phyloP scores from a whole-genome alignment of 257 asterid species.

The Solanum corneliomulleri region DNA sequence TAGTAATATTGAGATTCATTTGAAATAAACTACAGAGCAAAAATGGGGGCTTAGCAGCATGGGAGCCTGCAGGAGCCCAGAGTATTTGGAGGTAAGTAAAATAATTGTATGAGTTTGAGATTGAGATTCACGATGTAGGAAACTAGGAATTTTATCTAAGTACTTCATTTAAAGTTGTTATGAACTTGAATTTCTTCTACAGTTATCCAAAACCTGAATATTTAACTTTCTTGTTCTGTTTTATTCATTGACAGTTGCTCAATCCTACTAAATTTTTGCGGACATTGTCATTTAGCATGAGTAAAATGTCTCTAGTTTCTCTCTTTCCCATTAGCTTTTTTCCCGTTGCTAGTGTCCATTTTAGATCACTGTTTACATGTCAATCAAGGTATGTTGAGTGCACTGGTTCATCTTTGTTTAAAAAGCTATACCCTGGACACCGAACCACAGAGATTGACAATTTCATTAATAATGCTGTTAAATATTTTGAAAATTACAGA shows the following conservation, averaged over 20 bases:
- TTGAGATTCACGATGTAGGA: neutral
- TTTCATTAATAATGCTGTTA: conserved; percentile 24
- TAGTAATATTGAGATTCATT: neutral
- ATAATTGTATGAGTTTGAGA: neutral
- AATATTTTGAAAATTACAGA: conserved; percentile 49
- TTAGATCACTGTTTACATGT: neutral
- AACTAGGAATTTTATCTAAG: neutral
- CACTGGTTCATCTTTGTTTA: conserved; percentile 58
- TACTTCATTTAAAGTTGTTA: neutral
- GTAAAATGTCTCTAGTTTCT: conserved; percentile 25
- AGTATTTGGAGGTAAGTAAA: conserved; percentile 64
- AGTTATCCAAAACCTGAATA: neutral
- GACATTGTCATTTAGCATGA: conserved; percentile 61
- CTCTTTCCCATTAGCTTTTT: neutral
- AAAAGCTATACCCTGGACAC: conserved; percentile 44
- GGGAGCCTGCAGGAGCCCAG: conserved; percentile 95
- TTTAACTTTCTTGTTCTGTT: neutral
- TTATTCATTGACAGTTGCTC: conserved; percentile 25
- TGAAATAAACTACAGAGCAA: conserved; percentile 44
- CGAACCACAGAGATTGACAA: conserved; percentile 42
- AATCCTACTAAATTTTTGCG: conserved; percentile 68
- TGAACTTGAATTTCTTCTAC: no score
- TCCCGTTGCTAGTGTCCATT: neutral
- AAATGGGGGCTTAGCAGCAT: conserved; percentile 83
- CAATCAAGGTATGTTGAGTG: conserved; percentile 58